Evolutionary conservation across 2,329 filamentous ascomycete species (phyloP).

Genomic region (Aspergillus latus): DNA sequence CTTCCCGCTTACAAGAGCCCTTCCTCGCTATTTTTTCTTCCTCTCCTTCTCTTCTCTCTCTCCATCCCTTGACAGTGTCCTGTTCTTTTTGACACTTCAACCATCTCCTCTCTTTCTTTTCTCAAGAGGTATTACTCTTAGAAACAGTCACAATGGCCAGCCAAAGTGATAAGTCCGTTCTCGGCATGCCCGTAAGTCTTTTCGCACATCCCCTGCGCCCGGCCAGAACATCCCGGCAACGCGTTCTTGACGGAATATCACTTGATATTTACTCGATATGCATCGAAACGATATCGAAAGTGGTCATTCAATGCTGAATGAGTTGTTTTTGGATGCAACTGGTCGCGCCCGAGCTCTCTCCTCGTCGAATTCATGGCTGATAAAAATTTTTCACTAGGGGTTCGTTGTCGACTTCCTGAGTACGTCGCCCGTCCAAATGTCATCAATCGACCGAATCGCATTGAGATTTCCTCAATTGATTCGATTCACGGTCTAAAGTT

Average conservation of each 20-base stretch:
- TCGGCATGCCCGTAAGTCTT: slow-evolving; percentile 53
- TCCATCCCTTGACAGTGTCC: slow-evolving; percentile 34
- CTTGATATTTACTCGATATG: background rate
- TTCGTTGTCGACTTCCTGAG: slow-evolving; percentile 99
- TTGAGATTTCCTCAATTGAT: slow-evolving; percentile 13
- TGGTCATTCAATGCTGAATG: background rate
- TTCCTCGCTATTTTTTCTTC: slow-evolving; percentile 37
- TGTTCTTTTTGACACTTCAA: slow-evolving; percentile 34
- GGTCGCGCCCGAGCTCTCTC: slow-evolving; percentile 1
- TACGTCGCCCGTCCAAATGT: slow-evolving; percentile 58
- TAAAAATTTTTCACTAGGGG: slow-evolving; percentile 57
- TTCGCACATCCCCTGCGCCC: slow-evolving; percentile 16
- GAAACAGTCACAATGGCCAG: slow-evolving; percentile 47
- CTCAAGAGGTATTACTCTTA: slow-evolving; percentile 42
- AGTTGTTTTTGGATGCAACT: slow-evolving; percentile 3
- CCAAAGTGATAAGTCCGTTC: slow-evolving; percentile 55
- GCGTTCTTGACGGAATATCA: slow-evolving; percentile 9
- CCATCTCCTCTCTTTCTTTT: slow-evolving; percentile 41
- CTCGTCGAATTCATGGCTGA: slow-evolving; percentile 27
- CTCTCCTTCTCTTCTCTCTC: slow-evolving; percentile 47
- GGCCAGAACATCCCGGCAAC: slow-evolving; percentile 14
- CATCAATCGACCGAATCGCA: slow-evolving; percentile 4
- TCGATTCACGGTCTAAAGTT: background rate
- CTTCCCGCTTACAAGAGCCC: slow-evolving; percentile 40
- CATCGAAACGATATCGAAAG: background rate